Percentiles rank a stretch among this genome's conserved stretches.
Evolutionary conservation across 2,329 filamentous ascomycete species (phyloP).

Genomic region (Conoideocrella luteorostrata): DNA sequence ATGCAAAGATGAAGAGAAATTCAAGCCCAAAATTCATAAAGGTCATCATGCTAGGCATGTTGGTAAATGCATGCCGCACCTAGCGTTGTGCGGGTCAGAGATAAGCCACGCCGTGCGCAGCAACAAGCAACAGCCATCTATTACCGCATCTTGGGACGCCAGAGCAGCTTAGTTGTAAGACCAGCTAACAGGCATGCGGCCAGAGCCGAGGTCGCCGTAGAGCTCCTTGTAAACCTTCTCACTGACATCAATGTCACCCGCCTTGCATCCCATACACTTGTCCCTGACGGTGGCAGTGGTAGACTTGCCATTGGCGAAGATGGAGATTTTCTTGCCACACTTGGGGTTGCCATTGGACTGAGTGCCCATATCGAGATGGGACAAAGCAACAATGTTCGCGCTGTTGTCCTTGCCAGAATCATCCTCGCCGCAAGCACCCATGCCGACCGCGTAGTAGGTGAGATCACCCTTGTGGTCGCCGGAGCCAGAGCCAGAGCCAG

Average conservation of each 20-base stretch:
- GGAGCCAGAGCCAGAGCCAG: constrained; percentile 13
- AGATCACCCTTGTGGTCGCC: constrained; percentile 51
- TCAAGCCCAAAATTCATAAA: constrained; percentile 7
- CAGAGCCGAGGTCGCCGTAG: constrained; percentile 36
- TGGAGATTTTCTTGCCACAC: constrained; percentile 63
- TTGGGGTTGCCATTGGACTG: constrained; percentile 61
- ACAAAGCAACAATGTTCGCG: constrained; percentile 64
- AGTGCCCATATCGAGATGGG: constrained; percentile 55
- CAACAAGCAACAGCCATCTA: constrained; percentile 6
- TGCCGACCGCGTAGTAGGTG: constrained; percentile 66
- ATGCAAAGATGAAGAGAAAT: too few species aligned
- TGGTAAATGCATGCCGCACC: neutral
- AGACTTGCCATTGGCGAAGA: constrained; percentile 53
- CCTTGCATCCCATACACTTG: constrained; percentile 66
- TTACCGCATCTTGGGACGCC: neutral
- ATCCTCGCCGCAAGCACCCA: constrained; percentile 62
- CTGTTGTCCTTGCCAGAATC: constrained; percentile 48
- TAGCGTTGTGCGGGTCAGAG: neutral
- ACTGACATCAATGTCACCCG: constrained; percentile 53
- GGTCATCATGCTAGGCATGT: constrained; percentile 3
- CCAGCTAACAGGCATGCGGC: constrained; percentile 39
- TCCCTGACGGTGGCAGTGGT: constrained; percentile 57
- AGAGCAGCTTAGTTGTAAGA: constrained; percentile 33
- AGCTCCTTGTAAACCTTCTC: constrained; percentile 49
- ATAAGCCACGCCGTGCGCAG: constrained; percentile 8